Conservation (phyloP, 2,329 filamentous ascomycete species). For the Botryotinia convoluta region DNA sequence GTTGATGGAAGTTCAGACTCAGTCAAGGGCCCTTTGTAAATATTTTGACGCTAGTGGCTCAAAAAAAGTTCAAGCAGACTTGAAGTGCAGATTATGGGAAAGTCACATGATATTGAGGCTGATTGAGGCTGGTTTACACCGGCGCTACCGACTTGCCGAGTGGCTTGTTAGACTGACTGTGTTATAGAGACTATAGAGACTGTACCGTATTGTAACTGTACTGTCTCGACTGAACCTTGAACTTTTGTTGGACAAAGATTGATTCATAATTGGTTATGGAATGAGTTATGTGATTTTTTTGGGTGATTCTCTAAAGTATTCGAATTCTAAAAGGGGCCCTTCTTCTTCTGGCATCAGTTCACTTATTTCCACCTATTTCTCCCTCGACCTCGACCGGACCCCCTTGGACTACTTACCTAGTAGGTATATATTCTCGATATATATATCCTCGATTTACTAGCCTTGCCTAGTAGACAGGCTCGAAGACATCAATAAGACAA, state of each 20-base stretch:
- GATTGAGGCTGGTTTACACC: not conserved
- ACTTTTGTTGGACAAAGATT: no score
- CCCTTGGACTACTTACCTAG: no score
- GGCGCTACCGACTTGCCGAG: not conserved
- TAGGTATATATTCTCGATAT: not conserved
- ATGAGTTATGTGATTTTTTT: no score
- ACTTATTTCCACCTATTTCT: no score
- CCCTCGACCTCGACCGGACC: no score
- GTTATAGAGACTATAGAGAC: not conserved
- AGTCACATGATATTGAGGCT: not conserved
- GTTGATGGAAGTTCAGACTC: not conserved
- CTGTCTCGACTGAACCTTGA: not conserved
- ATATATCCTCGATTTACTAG: not conserved
- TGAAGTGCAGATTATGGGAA: not conserved
- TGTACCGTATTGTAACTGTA: not conserved
- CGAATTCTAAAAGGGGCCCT: no score
- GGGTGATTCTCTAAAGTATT: no score
- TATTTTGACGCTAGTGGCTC: slow-evolving; percentile 12
- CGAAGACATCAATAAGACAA: not conserved
- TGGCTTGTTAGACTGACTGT: not conserved
- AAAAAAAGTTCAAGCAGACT: slow-evolving; percentile 16
- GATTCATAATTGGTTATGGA: no score
- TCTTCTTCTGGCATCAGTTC: no score
- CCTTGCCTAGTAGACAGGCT: not conserved
- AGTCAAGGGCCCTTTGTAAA: slow-evolving; percentile 14